Evolutionary conservation across 768 basidiomycete species (phyloP), one percentile per base, ranked within the genome.

Genomic region (Termitomyces sp.): DNA sequence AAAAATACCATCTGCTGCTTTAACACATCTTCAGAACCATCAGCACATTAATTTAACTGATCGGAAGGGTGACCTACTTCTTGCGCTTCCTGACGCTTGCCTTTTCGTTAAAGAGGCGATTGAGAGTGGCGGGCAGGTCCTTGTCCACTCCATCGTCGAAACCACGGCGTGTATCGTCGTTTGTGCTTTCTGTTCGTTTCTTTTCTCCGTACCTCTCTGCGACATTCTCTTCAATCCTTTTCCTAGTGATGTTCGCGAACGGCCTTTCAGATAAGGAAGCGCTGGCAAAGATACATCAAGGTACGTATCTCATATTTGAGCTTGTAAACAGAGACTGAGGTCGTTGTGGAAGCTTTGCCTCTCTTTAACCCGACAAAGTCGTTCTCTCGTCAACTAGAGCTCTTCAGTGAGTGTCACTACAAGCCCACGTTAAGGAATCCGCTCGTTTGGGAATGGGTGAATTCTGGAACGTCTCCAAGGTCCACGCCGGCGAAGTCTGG

Each of bases 61-160:
- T 32, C 68, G 67, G 10, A 72, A 72, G 22, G 79, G 75, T 20
- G 74, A 68, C 4, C 68, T 84, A 12, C 61, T 86, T 4, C 64
- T 82, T 24, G 72, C 75, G 7, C 72, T 87, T 4, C 79, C 79
- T 12, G 71, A 70, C 6, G 69, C 76, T n/a, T 80, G 79, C 55
- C 63, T 66, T 39, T 83, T 80, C 57, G 74, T 85, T n/a, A 65
- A 69, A 16, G 65, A 76, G 24, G 79, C 80, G 0, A 63, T 81
- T 7, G 64, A 69, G 9, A 64, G 57, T 36, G 75, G 75, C 5
- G 80, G 80, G 3, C 71, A 70, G 32, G 79, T 86, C 18, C 79
- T 87, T 24, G 77, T 87, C 22, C 78, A 85, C 67, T 84, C 76
- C 36, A 69, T 72, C 13, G 72, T 76, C n/a, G 86, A 87, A 58